A percentile compares a stretch with the other conserved stretches of the same genome.
These are phyloP conservation scores for Penicillium sp. DNA, from an alignment of 2,329 filamentous ascomycete species.

Conservation along the genomic window DNA sequence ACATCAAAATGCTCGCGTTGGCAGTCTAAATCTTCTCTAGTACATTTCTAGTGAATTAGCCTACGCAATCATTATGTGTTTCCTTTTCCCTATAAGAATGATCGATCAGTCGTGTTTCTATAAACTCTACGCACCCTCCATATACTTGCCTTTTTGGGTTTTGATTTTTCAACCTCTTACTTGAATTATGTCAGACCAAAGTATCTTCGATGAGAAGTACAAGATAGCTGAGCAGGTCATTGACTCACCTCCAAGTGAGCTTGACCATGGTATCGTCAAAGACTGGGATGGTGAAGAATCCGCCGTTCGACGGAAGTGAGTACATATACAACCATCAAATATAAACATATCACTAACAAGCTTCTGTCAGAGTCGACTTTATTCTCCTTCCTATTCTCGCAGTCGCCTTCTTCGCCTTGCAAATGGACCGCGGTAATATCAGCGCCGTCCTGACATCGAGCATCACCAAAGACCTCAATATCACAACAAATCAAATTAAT, in stretches of 20 bases:
- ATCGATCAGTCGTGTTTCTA: background rate
- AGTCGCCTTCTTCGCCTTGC: slow-evolving; percentile 31
- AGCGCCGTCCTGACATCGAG: slow-evolving; percentile 54
- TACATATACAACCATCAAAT: background rate
- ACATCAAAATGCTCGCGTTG: slow-evolving; percentile 4
- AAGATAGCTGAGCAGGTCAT: slow-evolving; percentile 10
- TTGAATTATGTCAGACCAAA: background rate
- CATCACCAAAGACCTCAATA: slow-evolving; percentile 51
- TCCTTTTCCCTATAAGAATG: slow-evolving; percentile 1
- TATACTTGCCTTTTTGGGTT: background rate
- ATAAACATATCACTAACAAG: background rate
- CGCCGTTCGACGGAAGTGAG: slow-evolving; percentile 26
- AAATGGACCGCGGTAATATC: slow-evolving; percentile 42
- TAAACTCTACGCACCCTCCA: too few species aligned
- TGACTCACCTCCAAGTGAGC: slow-evolving; percentile 12
- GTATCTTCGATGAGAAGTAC: slow-evolving; percentile 10
- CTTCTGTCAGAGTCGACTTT: slow-evolving; percentile 25
- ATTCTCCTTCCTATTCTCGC: slow-evolving; percentile 32
- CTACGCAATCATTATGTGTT: slow-evolving; percentile 5
- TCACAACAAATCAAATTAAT: slow-evolving; percentile 55
- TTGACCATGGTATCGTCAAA: slow-evolving; percentile 19
- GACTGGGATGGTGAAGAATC: slow-evolving; percentile 31
- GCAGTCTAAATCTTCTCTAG: background rate
- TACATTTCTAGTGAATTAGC: background rate
- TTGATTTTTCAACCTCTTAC: background rate